These are phyloP conservation scores for Suillus sp. DNA, from an alignment of 768 basidiomycete species.

Conservation along the genomic window DNA sequence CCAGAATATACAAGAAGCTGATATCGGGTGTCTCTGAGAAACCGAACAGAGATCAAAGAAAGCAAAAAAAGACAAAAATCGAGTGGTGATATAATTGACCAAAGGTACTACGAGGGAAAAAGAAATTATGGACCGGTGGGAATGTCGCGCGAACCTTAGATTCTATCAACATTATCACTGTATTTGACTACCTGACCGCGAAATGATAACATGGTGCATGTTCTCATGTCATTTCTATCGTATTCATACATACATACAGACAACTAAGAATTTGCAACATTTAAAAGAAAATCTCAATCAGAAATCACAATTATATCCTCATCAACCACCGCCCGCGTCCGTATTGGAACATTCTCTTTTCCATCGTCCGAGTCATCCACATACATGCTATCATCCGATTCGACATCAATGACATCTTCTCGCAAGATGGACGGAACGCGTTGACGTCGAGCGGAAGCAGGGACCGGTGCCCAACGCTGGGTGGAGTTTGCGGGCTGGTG, in stretches of 20 bases:
- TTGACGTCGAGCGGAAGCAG: background rate
- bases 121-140: too few relatives aligned
- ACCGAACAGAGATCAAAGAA: too few relatives aligned
- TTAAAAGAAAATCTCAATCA: conserved; percentile 17
- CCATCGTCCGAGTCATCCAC: conserved; percentile 40
- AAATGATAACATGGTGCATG: background rate
- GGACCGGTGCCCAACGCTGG: background rate
- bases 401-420: conserved; percentile 43
- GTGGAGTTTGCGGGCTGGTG: background rate
- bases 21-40: background rate
- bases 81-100: too few relatives aligned
- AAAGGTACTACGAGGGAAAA: too few relatives aligned
- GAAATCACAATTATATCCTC: conserved; percentile 57
- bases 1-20: background rate
- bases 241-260: background rate
- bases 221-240: background rate
- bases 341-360: conserved; percentile 64
- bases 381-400: conserved; percentile 42
- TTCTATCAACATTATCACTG: too few relatives aligned
- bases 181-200: too few relatives aligned
- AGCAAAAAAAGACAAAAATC: too few relatives aligned
- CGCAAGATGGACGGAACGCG: background rate
- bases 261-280: too few relatives aligned
- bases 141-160: too few relatives aligned
- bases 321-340: conserved; percentile 41